Base-by-base conservation (phyloP, 2,329 filamentous ascomycete species). In the Dactylonectria macrodidyma region DNA sequence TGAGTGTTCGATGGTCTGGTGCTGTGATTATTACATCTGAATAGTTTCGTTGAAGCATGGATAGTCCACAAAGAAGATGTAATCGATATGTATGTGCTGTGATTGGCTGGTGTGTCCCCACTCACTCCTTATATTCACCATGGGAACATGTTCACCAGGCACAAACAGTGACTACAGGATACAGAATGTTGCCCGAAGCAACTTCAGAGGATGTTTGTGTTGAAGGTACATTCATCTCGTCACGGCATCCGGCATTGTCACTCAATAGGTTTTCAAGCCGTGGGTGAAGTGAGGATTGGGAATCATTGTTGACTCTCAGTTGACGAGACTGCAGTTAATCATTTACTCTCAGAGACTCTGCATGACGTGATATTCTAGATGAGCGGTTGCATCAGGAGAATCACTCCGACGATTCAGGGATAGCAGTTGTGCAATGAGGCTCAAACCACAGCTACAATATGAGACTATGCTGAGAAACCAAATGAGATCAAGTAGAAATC, bases 321-420 rank as follows among this genome's bases (percentile, higher is more conserved):
- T 30, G 26, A 30, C 7, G 26, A 30, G 26, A 30, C 19, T 19
- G 19, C 19, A 19, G 26, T 30, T 1, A 5, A 30, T 30, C 26
- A 5, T 30, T 7, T 30, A 30, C 26, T 30, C 26, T 30, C 26
- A 30, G 26, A 30, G 4, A 7, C 26, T 30, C 26, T 5, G 7
- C 26, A 30, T 30, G 7, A 30, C 26, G 26, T 30, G 7, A 30
- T 5, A 30, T 30, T 7, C 26, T 30, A 5, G 26, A 30, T 7
- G 26, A 30, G 26, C 26, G 26, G 26, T 7, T 4, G 4, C 26
- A 30, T 30, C 7, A 30, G 26, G 7, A 7, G 26, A 30, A 30
- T 30, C 26, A 30, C 80, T 69, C 95, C 95, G 61, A 98, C 96
- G 1, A 97, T 98, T 69, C 95, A 98, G 81, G 96, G 95, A 50